These are phyloP conservation scores for Fusarium duplospermum DNA, from an alignment of 2,329 filamentous ascomycete species.

Conservation along the genomic window DNA sequence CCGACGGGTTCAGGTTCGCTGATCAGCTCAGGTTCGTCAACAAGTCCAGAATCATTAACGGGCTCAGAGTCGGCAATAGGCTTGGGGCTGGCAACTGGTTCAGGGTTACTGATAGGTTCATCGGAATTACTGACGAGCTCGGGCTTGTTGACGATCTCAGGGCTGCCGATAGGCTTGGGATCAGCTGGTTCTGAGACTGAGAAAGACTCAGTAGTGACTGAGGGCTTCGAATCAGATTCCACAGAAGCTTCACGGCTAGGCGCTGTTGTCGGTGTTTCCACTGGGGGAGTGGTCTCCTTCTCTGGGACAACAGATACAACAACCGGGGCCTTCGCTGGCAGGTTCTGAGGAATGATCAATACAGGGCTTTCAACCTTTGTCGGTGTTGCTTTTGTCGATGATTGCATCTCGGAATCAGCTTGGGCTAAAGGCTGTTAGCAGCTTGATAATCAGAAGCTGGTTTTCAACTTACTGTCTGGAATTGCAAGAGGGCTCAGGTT, in stretches of 20 bases:
- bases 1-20: neutral
- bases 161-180: neutral
- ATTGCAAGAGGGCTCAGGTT: neutral
- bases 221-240: neutral
- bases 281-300: neutral
- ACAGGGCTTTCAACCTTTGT: neutral
- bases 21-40: neutral
- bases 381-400: neutral
- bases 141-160: neutral
- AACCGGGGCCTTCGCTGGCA: neutral
- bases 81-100: neutral
- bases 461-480: neutral
- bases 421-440: neutral
- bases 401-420: neutral
- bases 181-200: neutral
- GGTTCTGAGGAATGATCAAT: neutral
- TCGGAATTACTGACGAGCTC: neutral
- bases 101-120: neutral
- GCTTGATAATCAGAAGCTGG: neutral
- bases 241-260: neutral
- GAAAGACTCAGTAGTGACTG: neutral
- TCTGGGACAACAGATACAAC: neutral
- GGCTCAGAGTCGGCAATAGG: neutral
- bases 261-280: neutral
- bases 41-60: neutral